Evolutionary conservation across 2,329 filamentous ascomycete genomes (phyloP).

Genomic region (Alternaria ethzedia): DNA sequence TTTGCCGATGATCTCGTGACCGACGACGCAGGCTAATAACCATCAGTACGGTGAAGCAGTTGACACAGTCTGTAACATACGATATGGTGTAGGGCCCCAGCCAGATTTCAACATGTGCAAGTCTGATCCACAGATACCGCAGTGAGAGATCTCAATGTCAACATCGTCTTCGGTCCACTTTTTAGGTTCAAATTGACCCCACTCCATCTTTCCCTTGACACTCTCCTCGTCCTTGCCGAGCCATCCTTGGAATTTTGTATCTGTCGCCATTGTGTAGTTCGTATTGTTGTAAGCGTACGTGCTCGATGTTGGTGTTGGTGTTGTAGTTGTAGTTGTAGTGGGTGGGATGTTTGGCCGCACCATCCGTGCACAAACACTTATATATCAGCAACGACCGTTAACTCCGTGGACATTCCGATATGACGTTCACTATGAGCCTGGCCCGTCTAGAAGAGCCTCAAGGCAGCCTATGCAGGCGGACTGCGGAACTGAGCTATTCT

Average conservation of each 20-base stretch:
- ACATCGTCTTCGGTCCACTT: conserved; percentile 71
- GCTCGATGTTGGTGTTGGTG: not conserved
- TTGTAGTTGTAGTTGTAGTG: not conserved
- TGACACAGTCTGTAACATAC: conserved; percentile 4
- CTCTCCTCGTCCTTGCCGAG: conserved; percentile 58
- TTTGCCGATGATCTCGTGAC: conserved; percentile 52
- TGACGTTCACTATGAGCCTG: conserved; percentile 7
- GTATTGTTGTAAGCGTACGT: not conserved
- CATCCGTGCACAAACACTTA: not conserved
- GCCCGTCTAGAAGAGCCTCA: not conserved
- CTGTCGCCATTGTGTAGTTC: conserved; percentile 21
- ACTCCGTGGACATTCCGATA: conserved; percentile 3
- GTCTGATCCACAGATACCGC: conserved; percentile 47
- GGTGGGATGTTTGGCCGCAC: not conserved
- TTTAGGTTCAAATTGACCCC: conserved; percentile 56
- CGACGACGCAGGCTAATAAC: conserved; percentile 51
- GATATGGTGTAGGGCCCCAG: conserved; percentile 43
- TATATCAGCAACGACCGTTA: conserved; percentile 1
- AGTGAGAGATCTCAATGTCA: conserved; percentile 50
- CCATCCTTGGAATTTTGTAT: conserved; percentile 60
- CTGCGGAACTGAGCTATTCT: not conserved
- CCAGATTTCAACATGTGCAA: conserved; percentile 46
- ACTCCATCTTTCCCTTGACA: conserved; percentile 61
- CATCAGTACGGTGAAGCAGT: conserved; percentile 16
- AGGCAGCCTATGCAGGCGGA: not conserved